Conservation (phyloP, 2,329 filamentous ascomycete genomes). For the Sclerotinia nivalis region DNA sequence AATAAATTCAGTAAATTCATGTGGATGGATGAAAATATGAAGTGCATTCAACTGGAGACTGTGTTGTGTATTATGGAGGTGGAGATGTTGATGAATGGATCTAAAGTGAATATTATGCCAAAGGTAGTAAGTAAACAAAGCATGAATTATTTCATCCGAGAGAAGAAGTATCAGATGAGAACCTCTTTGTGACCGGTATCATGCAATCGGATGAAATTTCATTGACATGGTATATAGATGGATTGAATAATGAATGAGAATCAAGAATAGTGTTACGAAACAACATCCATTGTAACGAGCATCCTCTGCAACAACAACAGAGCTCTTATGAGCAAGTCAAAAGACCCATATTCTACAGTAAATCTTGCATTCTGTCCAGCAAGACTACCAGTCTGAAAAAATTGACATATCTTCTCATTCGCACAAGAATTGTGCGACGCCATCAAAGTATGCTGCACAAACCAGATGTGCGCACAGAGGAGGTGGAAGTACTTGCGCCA, state of each 20-base stretch:
- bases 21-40: neutral
- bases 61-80: neutral
- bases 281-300: no score
- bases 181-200: neutral
- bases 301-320: no score
- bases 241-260: no score
- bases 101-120: neutral
- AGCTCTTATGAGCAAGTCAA: neutral
- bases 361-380: conserved; percentile 25
- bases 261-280: no score
- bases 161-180: neutral
- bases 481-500: conserved; percentile 46
- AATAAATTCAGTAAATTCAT: neutral
- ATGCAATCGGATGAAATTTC: no score
- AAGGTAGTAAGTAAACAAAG: no score
- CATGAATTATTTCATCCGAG: neutral
- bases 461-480: neutral
- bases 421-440: conserved; percentile 24
- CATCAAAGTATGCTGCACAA: conserved; percentile 22
- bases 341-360: conserved; percentile 27
- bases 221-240: no score
- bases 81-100: neutral
- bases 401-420: conserved; percentile 25
- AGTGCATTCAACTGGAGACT: neutral
- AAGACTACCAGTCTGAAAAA: conserved; percentile 25